Percentiles rank a stretch among this genome's conserved stretches.
Evolutionary conservation across 2,329 filamentous ascomycete genomes (phyloP).

Genomic region (Epichloe uncinata): DNA sequence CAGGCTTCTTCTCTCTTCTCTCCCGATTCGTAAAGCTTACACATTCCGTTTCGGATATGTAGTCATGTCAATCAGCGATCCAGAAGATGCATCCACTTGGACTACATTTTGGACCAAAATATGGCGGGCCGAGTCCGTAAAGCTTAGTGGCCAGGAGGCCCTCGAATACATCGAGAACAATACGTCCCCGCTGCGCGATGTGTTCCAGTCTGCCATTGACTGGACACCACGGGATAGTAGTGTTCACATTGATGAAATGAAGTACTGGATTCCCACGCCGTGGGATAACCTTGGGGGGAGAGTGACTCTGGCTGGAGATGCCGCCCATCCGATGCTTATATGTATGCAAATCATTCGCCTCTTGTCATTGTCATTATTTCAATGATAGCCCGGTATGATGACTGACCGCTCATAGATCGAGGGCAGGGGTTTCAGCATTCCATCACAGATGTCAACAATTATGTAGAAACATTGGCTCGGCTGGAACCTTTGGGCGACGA

Average conservation of each 20-base stretch:
- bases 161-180: slow-evolving; percentile 17
- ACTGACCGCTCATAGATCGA: slow-evolving; percentile 17
- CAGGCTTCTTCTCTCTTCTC: background rate
- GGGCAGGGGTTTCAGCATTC: slow-evolving; percentile 32
- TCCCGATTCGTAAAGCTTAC: background rate
- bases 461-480: slow-evolving; percentile 19
- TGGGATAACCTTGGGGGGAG: slow-evolving; percentile 20
- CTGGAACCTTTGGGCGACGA: slow-evolving; percentile 7
- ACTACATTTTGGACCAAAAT: slow-evolving; percentile 23
- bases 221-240: slow-evolving; percentile 20
- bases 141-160: slow-evolving; percentile 22
- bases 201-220: slow-evolving; percentile 20
- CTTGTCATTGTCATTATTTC: background rate
- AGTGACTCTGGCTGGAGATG: slow-evolving; percentile 26
- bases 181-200: slow-evolving; percentile 14
- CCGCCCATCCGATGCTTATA: slow-evolving; percentile 31
- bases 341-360: slow-evolving; percentile 14
- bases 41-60: background rate
- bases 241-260: slow-evolving; percentile 23
- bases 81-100: slow-evolving; percentile 15
- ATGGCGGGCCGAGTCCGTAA: slow-evolving; percentile 15
- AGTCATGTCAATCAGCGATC: slow-evolving; percentile 12
- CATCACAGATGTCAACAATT: slow-evolving; percentile 26
- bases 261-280: slow-evolving; percentile 20
- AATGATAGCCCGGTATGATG: background rate